Evolutionary conservation across 2,329 filamentous ascomycete species (phyloP).

Genomic region (Rutstroemia sp.): DNA sequence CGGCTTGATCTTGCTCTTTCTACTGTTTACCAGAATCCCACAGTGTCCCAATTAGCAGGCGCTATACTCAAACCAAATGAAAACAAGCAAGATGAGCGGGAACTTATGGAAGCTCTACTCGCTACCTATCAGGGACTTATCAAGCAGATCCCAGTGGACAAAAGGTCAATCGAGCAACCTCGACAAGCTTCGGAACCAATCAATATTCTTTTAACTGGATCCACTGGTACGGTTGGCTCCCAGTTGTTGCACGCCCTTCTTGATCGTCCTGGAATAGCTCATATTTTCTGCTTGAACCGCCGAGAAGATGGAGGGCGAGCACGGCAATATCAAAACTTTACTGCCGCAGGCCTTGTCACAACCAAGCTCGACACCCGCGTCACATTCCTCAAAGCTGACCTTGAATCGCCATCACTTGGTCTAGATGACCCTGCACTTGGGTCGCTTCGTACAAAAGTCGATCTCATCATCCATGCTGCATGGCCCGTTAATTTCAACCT

Average conservation of each 20-base stretch:
- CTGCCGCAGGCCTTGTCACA: conserved; percentile 33
- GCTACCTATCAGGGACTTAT: not conserved
- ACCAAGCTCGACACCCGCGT: conserved; percentile 30
- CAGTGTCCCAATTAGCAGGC: not conserved
- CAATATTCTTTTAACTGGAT: conserved; percentile 36
- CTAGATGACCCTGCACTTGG: conserved; percentile 26
- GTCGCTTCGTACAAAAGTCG: conserved; percentile 11
- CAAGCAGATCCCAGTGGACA: not conserved
- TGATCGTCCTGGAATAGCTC: conserved; percentile 26
- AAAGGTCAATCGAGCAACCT: not conserved
- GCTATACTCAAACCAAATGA: not conserved
- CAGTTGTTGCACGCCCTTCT: conserved; percentile 37
- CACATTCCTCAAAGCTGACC: conserved; percentile 42
- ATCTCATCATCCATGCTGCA: conserved; percentile 17
- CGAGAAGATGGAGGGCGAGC: not conserved
- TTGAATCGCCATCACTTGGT: conserved; percentile 40
- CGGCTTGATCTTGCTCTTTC: not conserved
- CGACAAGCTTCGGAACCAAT: not conserved
- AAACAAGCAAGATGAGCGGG: not conserved
- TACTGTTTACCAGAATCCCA: conserved; percentile 3
- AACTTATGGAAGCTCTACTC: not conserved
- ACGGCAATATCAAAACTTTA: conserved; percentile 13
- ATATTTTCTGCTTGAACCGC: conserved; percentile 43
- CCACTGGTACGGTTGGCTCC: conserved; percentile 40
- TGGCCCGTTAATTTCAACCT: conserved; percentile 35